Percentiles rank a stretch among this genome's conserved stretches.
phyloP scores from a whole-genome alignment of 2,329 filamentous ascomycete genomes.

The Ophiostoma himal-ulmi region DNA sequence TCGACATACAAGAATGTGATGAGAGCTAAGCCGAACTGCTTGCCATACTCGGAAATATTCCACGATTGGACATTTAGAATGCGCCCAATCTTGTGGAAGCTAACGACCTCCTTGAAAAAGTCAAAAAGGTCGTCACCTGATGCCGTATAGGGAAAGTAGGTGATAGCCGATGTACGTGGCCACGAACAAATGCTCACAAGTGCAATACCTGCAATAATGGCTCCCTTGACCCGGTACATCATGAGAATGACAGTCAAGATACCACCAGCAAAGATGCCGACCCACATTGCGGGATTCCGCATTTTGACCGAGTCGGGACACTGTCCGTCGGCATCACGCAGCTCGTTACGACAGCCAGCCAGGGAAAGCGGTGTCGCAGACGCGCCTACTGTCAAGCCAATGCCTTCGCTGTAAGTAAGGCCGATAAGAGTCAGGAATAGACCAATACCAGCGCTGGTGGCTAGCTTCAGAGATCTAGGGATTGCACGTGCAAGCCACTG shows the following conservation, averaged over 20 bases:
- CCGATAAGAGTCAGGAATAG: slow-evolving; percentile 60
- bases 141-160: slow-evolving; percentile 63
- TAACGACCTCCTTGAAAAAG: slow-evolving; percentile 69
- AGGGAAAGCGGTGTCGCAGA: slow-evolving; percentile 65
- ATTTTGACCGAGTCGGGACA: slow-evolving; percentile 20
- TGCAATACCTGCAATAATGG: slow-evolving; percentile 66
- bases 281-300: slow-evolving; percentile 56
- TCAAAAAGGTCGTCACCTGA: slow-evolving; percentile 60
- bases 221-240: slow-evolving; percentile 69
- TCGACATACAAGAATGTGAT: slow-evolving; percentile 77
- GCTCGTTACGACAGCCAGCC: slow-evolving; percentile 62
- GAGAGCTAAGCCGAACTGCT: slow-evolving; percentile 63
- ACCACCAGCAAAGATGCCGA: slow-evolving; percentile 68
- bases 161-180: slow-evolving; percentile 63
- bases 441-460: slow-evolving; percentile 60
- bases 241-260: slow-evolving; percentile 75
- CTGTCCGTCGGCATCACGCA: slow-evolving; percentile 37
- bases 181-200: slow-evolving; percentile 69
- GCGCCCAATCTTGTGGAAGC: slow-evolving; percentile 63
- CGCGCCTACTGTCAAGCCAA: slow-evolving; percentile 65
- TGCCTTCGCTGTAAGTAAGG: slow-evolving; percentile 72
- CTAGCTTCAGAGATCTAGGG: slow-evolving; percentile 58
- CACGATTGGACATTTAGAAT: slow-evolving; percentile 61
- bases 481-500: slow-evolving; percentile 66
- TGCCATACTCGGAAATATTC: slow-evolving; percentile 51